phyloP scores from a whole-genome alignment of 495 filamentous ascomycete species.

The Lophiotrema nucula region DNA sequence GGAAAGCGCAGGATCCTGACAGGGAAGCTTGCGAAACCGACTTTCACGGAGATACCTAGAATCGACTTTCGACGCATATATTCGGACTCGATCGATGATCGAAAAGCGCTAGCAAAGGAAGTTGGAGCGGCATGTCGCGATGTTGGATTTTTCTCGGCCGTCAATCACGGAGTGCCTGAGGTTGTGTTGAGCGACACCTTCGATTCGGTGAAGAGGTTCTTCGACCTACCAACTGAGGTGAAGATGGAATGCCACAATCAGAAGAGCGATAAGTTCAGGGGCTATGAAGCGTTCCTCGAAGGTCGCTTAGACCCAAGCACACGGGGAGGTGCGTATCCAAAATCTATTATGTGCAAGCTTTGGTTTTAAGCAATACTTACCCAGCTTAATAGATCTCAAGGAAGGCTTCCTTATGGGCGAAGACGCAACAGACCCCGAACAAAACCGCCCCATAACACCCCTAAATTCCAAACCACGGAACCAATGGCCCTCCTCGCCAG shows the following conservation, averaged over 20 bases:
- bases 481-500: constrained; percentile 15
- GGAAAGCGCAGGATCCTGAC: constrained; percentile 7
- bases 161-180: constrained; percentile 32
- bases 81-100: constrained; percentile 36
- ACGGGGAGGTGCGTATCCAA: constrained; percentile 8
- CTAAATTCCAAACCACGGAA: constrained; percentile 12
- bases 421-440: constrained; percentile 24
- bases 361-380: no score
- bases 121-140: constrained; percentile 52
- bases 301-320: constrained; percentile 11
- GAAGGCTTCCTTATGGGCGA: constrained; percentile 32
- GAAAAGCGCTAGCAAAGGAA: constrained; percentile 41
- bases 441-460: constrained; percentile 6
- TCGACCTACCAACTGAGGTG: constrained; percentile 16
- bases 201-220: constrained; percentile 16
- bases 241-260: constrained; percentile 28
- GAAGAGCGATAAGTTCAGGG: constrained; percentile 17
- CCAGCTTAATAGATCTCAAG: constrained; percentile 16
- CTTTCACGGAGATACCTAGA: constrained; percentile 44
- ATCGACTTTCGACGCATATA: constrained; percentile 42
- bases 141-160: constrained; percentile 60
- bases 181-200: constrained; percentile 9
- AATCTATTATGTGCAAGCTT: background rate
- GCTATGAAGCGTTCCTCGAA: constrained; percentile 23
- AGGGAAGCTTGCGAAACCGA: constrained; percentile 11